phyloP scores from a whole-genome alignment of 345 rosid genomes.

The Capsella bursapastoris region DNA sequence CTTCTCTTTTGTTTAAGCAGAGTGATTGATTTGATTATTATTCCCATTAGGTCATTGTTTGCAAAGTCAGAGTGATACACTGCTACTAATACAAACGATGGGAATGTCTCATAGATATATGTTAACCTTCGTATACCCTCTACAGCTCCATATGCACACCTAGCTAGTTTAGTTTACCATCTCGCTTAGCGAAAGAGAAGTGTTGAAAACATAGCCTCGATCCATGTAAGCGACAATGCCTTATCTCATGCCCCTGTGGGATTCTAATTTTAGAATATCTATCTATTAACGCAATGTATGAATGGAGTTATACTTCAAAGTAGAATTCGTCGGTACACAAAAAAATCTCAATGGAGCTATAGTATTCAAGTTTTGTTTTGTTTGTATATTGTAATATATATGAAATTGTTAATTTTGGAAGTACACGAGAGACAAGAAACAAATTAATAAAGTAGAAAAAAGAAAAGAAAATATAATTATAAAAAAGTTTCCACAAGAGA shows the following conservation, averaged over 20 bases:
- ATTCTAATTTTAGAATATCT: not conserved
- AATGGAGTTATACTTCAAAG: not conserved
- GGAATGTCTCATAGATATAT: not conserved
- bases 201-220: not conserved
- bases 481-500: constrained; percentile 57
- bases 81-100: not conserved
- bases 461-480: constrained; percentile 12
- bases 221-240: not conserved
- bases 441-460: constrained; percentile 10
- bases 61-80: not conserved
- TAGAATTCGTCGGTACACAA: not conserved
- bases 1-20: not conserved
- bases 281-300: not conserved
- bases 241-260: not conserved
- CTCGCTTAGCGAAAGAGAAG: not conserved
- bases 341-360: not conserved
- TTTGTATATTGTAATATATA: constrained; percentile 1
- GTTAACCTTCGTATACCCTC: not conserved
- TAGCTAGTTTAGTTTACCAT: not conserved
- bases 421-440: constrained; percentile 3
- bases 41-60: not conserved
- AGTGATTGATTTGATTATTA: no score
- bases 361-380: not conserved
- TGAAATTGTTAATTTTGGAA: not conserved
- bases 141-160: not conserved